Conservation (phyloP, 441 rosid species). For the Lepidium campestre region DNA sequence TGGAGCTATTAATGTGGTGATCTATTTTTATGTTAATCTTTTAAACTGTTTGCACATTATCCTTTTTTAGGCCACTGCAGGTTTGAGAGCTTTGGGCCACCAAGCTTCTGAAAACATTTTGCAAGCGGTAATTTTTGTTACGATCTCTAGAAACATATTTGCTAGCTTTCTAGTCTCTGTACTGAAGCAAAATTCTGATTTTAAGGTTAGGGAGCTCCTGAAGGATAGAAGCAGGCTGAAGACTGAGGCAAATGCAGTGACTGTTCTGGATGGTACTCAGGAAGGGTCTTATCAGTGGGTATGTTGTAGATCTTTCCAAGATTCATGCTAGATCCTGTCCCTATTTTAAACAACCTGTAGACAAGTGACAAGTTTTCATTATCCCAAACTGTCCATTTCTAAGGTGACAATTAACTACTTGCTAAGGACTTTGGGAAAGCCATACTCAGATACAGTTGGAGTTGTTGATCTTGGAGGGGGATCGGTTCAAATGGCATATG, state of each 20-base stretch:
- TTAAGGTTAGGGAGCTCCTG: conserved; percentile 84
- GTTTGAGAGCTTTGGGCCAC: conserved; percentile 75
- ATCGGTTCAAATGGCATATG: conserved; percentile 99
- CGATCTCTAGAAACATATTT: background rate
- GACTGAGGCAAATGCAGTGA: conserved; percentile 57
- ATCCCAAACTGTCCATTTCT: background rate
- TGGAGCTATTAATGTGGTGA: background rate
- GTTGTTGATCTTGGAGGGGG: conserved; percentile 99
- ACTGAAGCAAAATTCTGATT: conserved; percentile 3
- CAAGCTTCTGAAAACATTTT: conserved; percentile 76
- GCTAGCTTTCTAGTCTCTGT: background rate
- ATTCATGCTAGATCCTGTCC: background rate
- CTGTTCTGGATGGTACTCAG: conserved; percentile 89
- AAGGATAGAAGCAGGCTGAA: conserved; percentile 68
- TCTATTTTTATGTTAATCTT: background rate
- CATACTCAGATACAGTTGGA: conserved; percentile 80
- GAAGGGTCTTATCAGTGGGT: conserved; percentile 99
- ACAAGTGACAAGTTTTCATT: background rate
- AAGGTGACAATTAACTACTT: conserved; percentile 95
- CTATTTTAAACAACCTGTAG: background rate
- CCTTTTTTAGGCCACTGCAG: conserved; percentile 78
- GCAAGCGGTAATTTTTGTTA: conserved; percentile 50
- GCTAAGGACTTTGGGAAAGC: conserved; percentile 66
- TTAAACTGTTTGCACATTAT: background rate
- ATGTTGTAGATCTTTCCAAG: conserved; percentile 30